Base-by-base conservation (phyloP, 1,139 yeast species). In the Candida sp. region DNA sequence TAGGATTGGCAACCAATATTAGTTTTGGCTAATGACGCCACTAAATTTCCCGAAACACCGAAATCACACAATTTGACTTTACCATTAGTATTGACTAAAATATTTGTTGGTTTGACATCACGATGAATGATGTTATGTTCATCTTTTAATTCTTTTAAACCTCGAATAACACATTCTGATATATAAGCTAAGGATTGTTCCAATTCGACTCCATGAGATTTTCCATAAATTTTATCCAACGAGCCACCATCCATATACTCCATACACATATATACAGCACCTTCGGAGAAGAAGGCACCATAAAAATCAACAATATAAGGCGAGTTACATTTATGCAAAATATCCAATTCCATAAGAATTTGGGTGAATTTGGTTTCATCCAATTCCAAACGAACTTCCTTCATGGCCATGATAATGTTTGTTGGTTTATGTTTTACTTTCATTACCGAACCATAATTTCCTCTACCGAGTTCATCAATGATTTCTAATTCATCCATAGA, bases 171-270 rank as follows among this genome's bases (percentile, higher is more conserved):
- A 36, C 89, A 76, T 53, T 85, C 86, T 3, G 97, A 81, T 40
- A 91, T 86, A 54, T 79, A 83, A 2, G 96, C 96, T 46, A 93
- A 63, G 44, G 70, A 74, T 43, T 84, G 82, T 42, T 84, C 84
- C 62, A 91, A 96, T 47, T 81, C 82, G 22, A 90, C 77, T n/a
- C 96, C 95, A 25, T 82, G 83, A 27, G 73, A 74, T 41, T 67
- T 66, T 27, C 81, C 84, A 63, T 90, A 93, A 22, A 93, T 75
- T 58, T 86, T 88, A 63, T 93, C 97, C 46, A 95, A 69, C 0
- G 97, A 89, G 0, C 97, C 97, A 41, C 97, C 98, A 64, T 91
- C 96, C 99, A 93, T 93, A 64, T 84, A 88, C 67, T 93, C 99
- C 79, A 93, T 93, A 66, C 99, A 93, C 87, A 95, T 90, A 68